These are phyloP conservation scores for Trichomonas gallinae DNA, from an alignment of 208 protist genomes.

Conservation along the genomic window DNA sequence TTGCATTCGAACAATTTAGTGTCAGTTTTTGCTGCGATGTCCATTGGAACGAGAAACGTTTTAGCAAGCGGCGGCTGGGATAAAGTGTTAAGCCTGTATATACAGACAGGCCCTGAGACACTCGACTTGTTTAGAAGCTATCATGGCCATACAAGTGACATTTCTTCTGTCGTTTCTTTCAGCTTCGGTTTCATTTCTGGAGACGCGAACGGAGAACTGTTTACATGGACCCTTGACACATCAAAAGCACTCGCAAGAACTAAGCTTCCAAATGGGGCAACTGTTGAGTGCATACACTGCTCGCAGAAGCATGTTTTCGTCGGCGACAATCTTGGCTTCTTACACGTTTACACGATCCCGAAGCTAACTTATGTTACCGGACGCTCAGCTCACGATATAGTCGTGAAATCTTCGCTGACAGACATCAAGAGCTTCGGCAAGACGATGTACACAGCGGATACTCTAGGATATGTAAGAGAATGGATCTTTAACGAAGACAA, in stretches of 20 bases:
- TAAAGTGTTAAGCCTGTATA: background rate
- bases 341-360: background rate
- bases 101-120: background rate
- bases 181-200: background rate
- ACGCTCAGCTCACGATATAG: background rate
- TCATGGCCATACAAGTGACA: background rate
- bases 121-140: background rate
- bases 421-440: background rate
- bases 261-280: background rate
- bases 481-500: background rate
- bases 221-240: background rate
- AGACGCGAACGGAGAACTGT: background rate
- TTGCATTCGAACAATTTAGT: background rate
- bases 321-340: background rate
- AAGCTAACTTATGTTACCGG: background rate
- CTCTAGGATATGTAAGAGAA: background rate
- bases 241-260: background rate
- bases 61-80: background rate
- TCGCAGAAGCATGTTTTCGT: background rate
- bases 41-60: background rate
- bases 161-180: background rate
- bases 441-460: background rate
- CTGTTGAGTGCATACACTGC: background rate
- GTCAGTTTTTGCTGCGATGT: background rate
- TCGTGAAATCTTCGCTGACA: background rate